Conservation (phyloP, 768 basidiomycete genomes). For the Pulveroboletus sp. region DNA sequence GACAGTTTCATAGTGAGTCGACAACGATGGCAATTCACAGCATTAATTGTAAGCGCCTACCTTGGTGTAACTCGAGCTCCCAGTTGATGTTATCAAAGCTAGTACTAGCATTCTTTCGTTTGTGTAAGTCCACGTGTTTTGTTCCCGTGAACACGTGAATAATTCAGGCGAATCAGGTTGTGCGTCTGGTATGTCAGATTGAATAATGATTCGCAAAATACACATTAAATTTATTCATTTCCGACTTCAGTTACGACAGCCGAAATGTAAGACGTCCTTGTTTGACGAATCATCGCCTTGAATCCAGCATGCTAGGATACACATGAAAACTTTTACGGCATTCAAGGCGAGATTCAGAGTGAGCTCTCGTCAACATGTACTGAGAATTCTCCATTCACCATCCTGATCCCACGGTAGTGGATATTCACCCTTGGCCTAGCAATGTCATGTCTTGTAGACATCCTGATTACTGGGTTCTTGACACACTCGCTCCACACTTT, state of each 20-base stretch:
- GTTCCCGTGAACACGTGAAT: not conserved
- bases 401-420: conserved; percentile 33
- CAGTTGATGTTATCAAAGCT: conserved; percentile 19
- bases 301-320: conserved; percentile 20
- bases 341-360: conserved; percentile 26
- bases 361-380: not conserved
- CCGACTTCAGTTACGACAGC: conserved; percentile 24
- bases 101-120: conserved; percentile 28
- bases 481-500: conserved; percentile 42
- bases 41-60: conserved; percentile 31
- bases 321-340: conserved; percentile 18
- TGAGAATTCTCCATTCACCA: not conserved
- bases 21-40: conserved; percentile 30
- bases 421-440: conserved; percentile 51
- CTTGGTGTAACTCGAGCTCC: not conserved
- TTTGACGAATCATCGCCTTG: not conserved
- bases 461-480: conserved; percentile 46
- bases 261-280: conserved; percentile 25
- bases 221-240: conserved; percentile 17
- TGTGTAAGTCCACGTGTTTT: conserved; percentile 21
- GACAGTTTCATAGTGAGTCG: conserved; percentile 24
- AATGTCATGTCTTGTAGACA: conserved; percentile 47
- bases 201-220: not conserved
- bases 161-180: conserved; percentile 30
- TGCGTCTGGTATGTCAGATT: conserved; percentile 23